Evolutionary conservation across 257 asterid species (phyloP), one percentile per base, ranked within the genome.

Genomic region (Leonotis leonurus): DNA sequence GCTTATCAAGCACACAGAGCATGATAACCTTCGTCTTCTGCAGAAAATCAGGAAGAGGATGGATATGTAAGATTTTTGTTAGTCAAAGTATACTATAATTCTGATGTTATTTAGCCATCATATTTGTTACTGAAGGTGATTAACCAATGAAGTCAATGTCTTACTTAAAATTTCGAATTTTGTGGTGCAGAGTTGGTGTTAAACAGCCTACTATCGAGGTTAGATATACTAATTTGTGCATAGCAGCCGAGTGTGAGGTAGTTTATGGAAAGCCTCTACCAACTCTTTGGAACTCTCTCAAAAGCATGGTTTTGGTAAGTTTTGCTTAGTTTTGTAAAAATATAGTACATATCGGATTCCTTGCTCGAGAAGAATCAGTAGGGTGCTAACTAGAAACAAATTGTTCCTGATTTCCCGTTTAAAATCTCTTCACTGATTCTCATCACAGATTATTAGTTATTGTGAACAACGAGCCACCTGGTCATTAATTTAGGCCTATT

Each of bases 221-320:
- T 27, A 70, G 84, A 45, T 86, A 77, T 30, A 22, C 26, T 6
- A 75, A 80, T 54, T 73, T 86, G 64, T 48, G 51, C 41, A 73
- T 84, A 18, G 83, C 78, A 67, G 92, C 92, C 0, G 87, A 84
- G 65, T 81, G 89, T 67, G 79, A 81, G 73, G 87, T 86, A 65
- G 89, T 86, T 51, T 40, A 78, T 20, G 95, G 92, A 45, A 83
- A 79, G 73, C 91, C 95, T 25, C 79, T 86, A 18, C 95, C 95
- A 6, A 83, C 85, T 22, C 82, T 83, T 26, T 86, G 95, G 95
- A 86, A 84, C 68, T 75, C 87, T 60, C 21, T 86, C 60, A 86
- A 86, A 68, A 74, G 83, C 78, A 14, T 68, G 62, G 5, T 81
- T 44, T 37, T 40, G 78, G 90, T 83, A 67, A 66, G 70, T 41